Evolutionary conservation across 371 early-diverging fungal genomes (phyloP).

Genomic region (Mortierella sp.): DNA sequence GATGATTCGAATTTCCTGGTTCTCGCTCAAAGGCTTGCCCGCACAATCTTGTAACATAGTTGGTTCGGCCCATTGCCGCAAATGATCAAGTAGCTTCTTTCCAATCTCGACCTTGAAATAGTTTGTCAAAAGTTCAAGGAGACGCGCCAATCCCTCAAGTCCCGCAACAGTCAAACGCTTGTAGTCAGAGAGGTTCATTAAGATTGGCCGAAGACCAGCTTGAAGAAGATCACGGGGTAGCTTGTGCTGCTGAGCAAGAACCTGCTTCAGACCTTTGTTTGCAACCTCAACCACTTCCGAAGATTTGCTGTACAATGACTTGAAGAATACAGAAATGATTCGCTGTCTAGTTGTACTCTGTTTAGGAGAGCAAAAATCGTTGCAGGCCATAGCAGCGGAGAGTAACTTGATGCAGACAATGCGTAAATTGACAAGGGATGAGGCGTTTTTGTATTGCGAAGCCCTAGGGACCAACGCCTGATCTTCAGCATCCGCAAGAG

Average conservation of each 20-base stretch:
- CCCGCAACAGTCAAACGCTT: slow-evolving; percentile 92
- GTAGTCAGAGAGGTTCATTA: slow-evolving; percentile 95
- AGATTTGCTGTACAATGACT: slow-evolving; percentile 92
- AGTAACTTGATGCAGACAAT: slow-evolving; percentile 96
- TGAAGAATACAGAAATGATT: slow-evolving; percentile 98
- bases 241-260: slow-evolving; percentile 88
- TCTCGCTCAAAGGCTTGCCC: slow-evolving; percentile 85
- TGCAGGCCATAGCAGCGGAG: slow-evolving; percentile 91
- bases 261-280: slow-evolving; percentile 92
- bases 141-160: slow-evolving; percentile 93
- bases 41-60: slow-evolving; percentile 84
- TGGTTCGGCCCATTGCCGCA: slow-evolving; percentile 94
- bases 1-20: slow-evolving; percentile 92
- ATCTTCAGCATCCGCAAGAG: slow-evolving; percentile 98
- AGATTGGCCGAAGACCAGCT: slow-evolving; percentile 94
- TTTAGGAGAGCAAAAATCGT: slow-evolving; percentile 82
- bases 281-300: slow-evolving; percentile 96
- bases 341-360: slow-evolving; percentile 85
- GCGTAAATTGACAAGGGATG: slow-evolving; percentile 87
- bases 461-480: slow-evolving; percentile 91
- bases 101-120: slow-evolving; percentile 99
- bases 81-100: slow-evolving; percentile 95
- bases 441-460: slow-evolving; percentile 85
- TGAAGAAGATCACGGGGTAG: slow-evolving; percentile 97
- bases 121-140: slow-evolving; percentile 93